Evolutionary conservation across 129 eudicot species (phyloP).

Genomic region (Arctium lappa): DNA sequence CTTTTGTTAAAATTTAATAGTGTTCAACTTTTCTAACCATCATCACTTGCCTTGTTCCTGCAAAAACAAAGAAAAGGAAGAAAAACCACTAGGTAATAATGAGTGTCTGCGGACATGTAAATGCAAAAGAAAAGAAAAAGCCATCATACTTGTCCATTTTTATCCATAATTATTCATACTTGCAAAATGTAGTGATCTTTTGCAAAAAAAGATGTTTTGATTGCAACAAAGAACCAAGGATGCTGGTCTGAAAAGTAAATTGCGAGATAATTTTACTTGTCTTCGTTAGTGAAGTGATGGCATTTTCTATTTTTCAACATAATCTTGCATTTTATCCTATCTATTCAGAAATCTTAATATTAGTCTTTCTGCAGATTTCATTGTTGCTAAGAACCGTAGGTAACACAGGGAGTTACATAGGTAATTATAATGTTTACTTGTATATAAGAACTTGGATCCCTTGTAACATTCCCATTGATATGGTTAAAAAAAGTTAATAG

Average conservation of each 20-base stretch:
- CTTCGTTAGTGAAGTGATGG: not conserved
- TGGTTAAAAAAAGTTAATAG: constrained; percentile 2
- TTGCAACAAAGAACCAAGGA: not conserved
- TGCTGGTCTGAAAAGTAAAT: not conserved
- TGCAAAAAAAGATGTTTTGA: not conserved
- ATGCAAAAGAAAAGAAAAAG: not conserved
- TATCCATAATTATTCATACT: not conserved
- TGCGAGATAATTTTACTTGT: not conserved
- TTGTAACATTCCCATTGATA: constrained; percentile 6
- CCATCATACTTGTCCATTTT: not conserved
- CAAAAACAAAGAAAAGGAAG: not conserved
- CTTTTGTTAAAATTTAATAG: not conserved
- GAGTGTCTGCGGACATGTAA: not conserved
- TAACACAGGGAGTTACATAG: constrained; percentile 19
- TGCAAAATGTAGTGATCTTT: not conserved
- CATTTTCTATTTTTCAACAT: not conserved
- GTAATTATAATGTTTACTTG: not conserved
- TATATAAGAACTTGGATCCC: constrained; percentile 10
- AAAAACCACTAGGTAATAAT: too few species aligned
- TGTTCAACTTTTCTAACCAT: not conserved
- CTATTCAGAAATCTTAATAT: not conserved
- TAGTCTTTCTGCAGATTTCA: constrained; percentile 11
- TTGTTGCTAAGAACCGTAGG: not conserved
- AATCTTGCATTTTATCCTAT: not conserved
- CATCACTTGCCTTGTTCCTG: not conserved